A percentile compares a stretch with the other conserved stretches of the same genome.
Evolutionary conservation across 2,329 filamentous ascomycete genomes (phyloP).

Genomic region (Arthrobotrys conoides): DNA sequence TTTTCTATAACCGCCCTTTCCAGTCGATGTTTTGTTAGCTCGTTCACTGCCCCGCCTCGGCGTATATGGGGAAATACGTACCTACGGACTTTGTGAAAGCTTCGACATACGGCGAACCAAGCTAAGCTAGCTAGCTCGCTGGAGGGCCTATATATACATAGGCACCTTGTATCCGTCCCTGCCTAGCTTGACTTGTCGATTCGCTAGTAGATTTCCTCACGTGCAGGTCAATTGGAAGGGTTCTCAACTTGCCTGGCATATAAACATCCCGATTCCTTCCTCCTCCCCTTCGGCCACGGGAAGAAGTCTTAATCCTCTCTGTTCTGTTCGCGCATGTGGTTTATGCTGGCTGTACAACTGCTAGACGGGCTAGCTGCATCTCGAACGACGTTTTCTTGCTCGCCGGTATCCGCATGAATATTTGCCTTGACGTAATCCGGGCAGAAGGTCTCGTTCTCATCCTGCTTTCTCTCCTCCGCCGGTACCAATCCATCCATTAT

Average conservation of each 20-base stretch:
- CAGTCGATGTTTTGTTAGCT: slow-evolving; percentile 34
- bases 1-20: slow-evolving; percentile 55
- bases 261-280: slow-evolving; percentile 33
- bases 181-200: slow-evolving; percentile 58
- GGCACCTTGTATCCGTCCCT: slow-evolving; percentile 47
- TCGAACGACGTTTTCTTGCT: slow-evolving; percentile 9
- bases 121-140: slow-evolving; percentile 22
- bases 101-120: slow-evolving; percentile 14
- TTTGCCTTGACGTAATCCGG: slow-evolving; percentile 33
- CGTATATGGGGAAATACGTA: slow-evolving; percentile 32
- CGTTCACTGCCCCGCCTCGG: slow-evolving; percentile 43
- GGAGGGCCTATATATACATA: slow-evolving; percentile 24
- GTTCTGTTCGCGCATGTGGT: slow-evolving; percentile 16
- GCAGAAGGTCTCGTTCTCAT: background rate
- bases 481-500: slow-evolving; percentile 4
- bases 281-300: slow-evolving; percentile 36
- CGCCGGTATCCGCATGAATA: slow-evolving; percentile 9
- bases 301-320: slow-evolving; percentile 28
- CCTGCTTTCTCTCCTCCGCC: slow-evolving; percentile 6
- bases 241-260: slow-evolving; percentile 31
- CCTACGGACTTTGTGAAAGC: slow-evolving; percentile 36
- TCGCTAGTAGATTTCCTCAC: slow-evolving; percentile 52
- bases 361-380: slow-evolving; percentile 7
- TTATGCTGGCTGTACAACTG: slow-evolving; percentile 25
- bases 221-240: slow-evolving; percentile 46